A percentile compares a stretch with the other conserved stretches of the same genome.
Conservation (phyloP, 495 filamentous ascomycete genomes). For the Penicillium egyptiacum region DNA sequence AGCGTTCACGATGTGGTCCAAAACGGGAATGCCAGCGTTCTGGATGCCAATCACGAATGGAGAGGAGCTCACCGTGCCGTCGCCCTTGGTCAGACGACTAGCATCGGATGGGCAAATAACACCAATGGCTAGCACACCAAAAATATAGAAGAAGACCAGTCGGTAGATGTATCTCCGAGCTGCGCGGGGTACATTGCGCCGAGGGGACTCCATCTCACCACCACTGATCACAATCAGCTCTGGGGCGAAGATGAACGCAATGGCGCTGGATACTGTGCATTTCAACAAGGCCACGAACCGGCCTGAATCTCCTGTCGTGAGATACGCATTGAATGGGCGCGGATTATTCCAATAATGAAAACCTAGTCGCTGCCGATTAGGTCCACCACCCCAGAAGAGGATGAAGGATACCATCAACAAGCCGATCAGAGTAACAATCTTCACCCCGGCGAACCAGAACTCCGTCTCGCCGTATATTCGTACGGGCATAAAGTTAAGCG, state of each 20-base stretch:
- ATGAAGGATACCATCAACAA: conserved; percentile 68
- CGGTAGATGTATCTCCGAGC: conserved; percentile 83
- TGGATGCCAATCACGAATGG: conserved; percentile 61
- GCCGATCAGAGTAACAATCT: conserved; percentile 74
- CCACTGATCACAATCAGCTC: conserved; percentile 57
- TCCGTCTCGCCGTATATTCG: conserved; percentile 70
- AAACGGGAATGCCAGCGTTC: conserved; percentile 62
- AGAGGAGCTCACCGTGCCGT: conserved; percentile 50
- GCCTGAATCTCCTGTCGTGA: conserved; percentile 35
- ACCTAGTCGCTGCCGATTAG: conserved; percentile 61
- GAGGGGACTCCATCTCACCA: conserved; percentile 73
- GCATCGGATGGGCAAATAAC: conserved; percentile 56
- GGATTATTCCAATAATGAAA: conserved; percentile 75
- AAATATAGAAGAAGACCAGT: conserved; percentile 77
- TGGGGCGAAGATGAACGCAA: conserved; percentile 57
- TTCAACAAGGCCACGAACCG: conserved; percentile 47
- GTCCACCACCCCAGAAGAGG: conserved; percentile 67
- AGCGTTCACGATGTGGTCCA: conserved; percentile 77
- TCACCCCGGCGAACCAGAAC: conserved; percentile 71
- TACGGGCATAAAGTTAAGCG: conserved; percentile 67
- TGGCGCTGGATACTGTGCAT: conserved; percentile 49
- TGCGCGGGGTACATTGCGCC: conserved; percentile 73
- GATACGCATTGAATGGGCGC: conserved; percentile 57
- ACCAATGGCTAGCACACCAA: conserved; percentile 57
- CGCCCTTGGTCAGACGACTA: conserved; percentile 50